Percentiles rank a stretch among this genome's conserved stretches.
These are phyloP conservation scores for Limnanthes douglasii DNA, from an alignment of 345 rosid genomes.

Conservation along the genomic window DNA sequence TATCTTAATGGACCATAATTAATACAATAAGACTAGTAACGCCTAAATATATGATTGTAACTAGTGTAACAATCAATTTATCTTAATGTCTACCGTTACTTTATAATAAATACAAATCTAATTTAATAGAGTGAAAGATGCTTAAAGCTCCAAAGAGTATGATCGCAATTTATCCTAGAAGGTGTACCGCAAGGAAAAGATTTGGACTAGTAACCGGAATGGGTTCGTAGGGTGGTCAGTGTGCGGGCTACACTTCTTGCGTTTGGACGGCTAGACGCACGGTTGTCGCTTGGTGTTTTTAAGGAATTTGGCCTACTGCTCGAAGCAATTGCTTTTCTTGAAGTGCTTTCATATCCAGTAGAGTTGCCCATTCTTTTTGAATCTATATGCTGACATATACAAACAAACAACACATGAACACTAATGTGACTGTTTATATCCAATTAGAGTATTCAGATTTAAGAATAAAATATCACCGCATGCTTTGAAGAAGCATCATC, in stretches of 20 bases:
- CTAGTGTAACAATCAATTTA: no score
- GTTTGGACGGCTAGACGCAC: slow-evolving; percentile 30
- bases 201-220: slow-evolving; percentile 33
- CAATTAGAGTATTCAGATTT: background rate
- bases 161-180: slow-evolving; percentile 33
- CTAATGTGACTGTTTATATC: background rate
- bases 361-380: slow-evolving; percentile 28
- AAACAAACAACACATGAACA: slow-evolving; percentile 5
- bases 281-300: slow-evolving; percentile 44
- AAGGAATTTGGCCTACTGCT: slow-evolving; percentile 62
- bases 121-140: no score
- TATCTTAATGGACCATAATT: no score
- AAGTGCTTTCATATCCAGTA: slow-evolving; percentile 51
- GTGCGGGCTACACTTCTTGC: slow-evolving; percentile 36
- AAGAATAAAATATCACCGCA: slow-evolving; percentile 20
- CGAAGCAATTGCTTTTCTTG: slow-evolving; percentile 46
- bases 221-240: slow-evolving; percentile 44
- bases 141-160: slow-evolving; percentile 48
- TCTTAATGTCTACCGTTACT: no score
- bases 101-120: no score
- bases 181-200: slow-evolving; percentile 29
- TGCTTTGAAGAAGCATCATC: slow-evolving; percentile 44
- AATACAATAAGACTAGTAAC: no score
- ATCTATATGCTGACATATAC: slow-evolving; percentile 27
- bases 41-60: no score